A percentile compares a stretch with the other conserved stretches of the same genome.
Conservation (phyloP, 306 rosid species). For the Canavalia ensiformis region DNA sequence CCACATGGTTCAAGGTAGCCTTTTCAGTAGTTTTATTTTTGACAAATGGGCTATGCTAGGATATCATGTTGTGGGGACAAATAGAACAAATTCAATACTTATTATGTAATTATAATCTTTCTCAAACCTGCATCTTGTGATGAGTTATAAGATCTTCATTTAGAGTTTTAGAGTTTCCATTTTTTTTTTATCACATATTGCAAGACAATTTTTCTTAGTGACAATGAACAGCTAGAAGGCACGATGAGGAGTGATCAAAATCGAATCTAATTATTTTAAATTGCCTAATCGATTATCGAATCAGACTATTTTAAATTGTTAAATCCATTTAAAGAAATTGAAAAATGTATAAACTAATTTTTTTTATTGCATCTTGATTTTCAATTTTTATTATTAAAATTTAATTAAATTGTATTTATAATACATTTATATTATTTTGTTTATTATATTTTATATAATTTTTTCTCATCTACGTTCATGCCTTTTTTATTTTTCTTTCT, state of each 20-base stretch:
- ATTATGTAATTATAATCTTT: constrained; percentile 17
- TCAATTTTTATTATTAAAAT: too few relatives aligned
- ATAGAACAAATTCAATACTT: neutral
- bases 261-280: too few relatives aligned
- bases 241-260: neutral
- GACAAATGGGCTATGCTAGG: constrained; percentile 38
- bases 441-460: too few relatives aligned
- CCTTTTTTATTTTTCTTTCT: too few relatives aligned
- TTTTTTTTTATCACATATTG: neutral
- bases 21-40: constrained; percentile 26
- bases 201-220: neutral
- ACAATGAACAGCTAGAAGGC: neutral
- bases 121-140: neutral
- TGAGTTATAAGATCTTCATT: neutral
- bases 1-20: constrained; percentile 15
- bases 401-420: too few relatives aligned
- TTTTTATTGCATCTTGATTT: too few relatives aligned
- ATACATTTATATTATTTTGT: too few relatives aligned
- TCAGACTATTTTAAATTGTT: too few relatives aligned
- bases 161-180: neutral
- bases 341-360: too few relatives aligned
- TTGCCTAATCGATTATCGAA: too few relatives aligned
- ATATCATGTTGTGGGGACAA: constrained; percentile 40
- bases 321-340: too few relatives aligned
- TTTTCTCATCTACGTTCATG: too few relatives aligned